Percentiles rank a stretch among this genome's conserved stretches.
Evolutionary conservation across 192 early-diverging fungal species (phyloP).

Genomic region (Coemansia sp.): DNA sequence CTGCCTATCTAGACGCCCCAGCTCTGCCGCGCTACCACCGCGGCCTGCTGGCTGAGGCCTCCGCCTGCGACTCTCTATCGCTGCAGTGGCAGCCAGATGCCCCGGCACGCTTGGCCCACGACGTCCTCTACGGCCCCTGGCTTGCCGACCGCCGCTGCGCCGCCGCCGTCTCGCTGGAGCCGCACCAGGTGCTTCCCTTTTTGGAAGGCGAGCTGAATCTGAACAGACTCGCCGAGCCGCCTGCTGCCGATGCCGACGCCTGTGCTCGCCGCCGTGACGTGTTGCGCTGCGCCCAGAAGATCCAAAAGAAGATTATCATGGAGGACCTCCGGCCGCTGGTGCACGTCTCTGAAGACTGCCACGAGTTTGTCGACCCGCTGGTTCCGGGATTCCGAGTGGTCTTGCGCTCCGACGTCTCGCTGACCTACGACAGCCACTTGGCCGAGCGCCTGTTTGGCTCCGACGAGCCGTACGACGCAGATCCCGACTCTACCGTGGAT

Average conservation of each 20-base stretch:
- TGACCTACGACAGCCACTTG: conserved; percentile 4
- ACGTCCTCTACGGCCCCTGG: conserved; percentile 29
- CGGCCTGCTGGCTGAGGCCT: conserved; percentile 18
- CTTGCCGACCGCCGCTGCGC: conserved; percentile 15
- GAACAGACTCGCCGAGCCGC: conserved; percentile 13
- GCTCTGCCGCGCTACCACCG: conserved; percentile 14
- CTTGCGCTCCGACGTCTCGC: conserved; percentile 13
- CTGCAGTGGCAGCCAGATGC: conserved; percentile 14
- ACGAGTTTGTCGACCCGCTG: conserved; percentile 20
- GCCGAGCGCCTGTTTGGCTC: too few species aligned
- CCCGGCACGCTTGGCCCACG: conserved; percentile 7
- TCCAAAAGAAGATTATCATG: conserved; percentile 38
- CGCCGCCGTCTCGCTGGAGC: conserved; percentile 7
- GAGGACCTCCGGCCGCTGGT: conserved; percentile 19
- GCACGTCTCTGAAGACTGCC: conserved; percentile 23
- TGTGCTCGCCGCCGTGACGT: conserved; percentile 12
- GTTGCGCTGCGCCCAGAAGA: conserved; percentile 27
- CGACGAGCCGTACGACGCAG: too few species aligned
- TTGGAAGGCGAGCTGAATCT: conserved; percentile 40
- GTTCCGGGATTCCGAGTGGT: conserved; percentile 14
- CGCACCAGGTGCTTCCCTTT: conserved; percentile 29
- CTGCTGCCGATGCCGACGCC: conserved; percentile 2
- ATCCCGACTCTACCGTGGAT: background rate
- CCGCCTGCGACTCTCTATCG: conserved; percentile 17
- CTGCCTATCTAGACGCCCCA: conserved; percentile 19